These are phyloP conservation scores for Solanum clarkiae DNA, from an alignment of 257 asterid genomes.

Conservation along the genomic window DNA sequence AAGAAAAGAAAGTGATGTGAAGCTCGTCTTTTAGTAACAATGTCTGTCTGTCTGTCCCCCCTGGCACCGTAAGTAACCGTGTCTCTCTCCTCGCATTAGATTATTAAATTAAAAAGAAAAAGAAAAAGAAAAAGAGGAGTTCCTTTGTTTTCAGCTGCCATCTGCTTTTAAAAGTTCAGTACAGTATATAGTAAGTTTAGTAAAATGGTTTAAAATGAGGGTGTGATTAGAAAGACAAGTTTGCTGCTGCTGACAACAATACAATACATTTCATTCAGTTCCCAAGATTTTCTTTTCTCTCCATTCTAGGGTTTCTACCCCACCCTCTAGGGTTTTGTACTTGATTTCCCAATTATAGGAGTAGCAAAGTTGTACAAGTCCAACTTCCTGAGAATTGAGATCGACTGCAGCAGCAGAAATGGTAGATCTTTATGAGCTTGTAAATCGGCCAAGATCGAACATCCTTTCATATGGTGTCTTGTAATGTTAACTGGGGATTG, in stretches of 20 bases:
- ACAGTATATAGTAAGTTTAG: not conserved
- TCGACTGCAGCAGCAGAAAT: slow-evolving; percentile 23
- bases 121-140: not conserved
- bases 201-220: not conserved
- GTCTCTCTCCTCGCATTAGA: not conserved
- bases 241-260: slow-evolving; percentile 14
- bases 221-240: not conserved
- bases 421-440: slow-evolving; percentile 9
- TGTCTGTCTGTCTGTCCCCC: slow-evolving; percentile 7
- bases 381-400: slow-evolving; percentile 8
- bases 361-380: not conserved
- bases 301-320: slow-evolving; percentile 42
- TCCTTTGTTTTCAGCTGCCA: not conserved
- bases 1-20: not conserved
- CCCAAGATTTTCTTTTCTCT: slow-evolving; percentile 31
- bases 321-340: slow-evolving; percentile 44
- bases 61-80: not conserved
- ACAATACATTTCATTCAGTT: slow-evolving; percentile 36
- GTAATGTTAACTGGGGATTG: slow-evolving; percentile 11
- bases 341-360: not conserved
- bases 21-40: slow-evolving; percentile 4
- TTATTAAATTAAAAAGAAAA: not conserved
- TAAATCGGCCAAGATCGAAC: slow-evolving; percentile 26
- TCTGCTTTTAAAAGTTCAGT: not conserved
- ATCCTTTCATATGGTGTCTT: not conserved